Percentiles rank a stretch among this genome's conserved stretches.
Evolutionary conservation across 768 basidiomycete genomes (phyloP).

Genomic region (Hericium rajendrae): DNA sequence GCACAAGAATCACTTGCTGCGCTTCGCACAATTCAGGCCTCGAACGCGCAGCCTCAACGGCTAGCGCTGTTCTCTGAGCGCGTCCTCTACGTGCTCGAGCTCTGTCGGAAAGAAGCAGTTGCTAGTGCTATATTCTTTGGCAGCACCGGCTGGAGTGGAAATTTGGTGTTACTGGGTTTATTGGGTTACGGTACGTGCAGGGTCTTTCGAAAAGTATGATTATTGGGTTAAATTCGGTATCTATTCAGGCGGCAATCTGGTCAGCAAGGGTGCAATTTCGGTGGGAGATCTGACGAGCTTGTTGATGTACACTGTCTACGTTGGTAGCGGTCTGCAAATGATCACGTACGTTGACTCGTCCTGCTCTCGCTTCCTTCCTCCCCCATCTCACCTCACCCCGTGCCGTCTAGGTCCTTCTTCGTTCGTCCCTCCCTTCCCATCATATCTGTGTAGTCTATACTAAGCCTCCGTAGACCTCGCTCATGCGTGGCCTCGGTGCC

Average conservation of each 20-base stretch:
- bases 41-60: constrained; percentile 76
- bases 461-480: constrained; percentile 49
- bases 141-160: constrained; percentile 86
- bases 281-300: constrained; percentile 89
- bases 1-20: constrained; percentile 87
- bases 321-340: constrained; percentile 72
- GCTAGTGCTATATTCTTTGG: constrained; percentile 93
- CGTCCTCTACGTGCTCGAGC: constrained; percentile 53
- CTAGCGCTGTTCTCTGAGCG: constrained; percentile 62
- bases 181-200: constrained; percentile 72
- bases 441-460: not conserved
- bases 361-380: not conserved
- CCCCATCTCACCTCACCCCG: too few species aligned
- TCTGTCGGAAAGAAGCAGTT: constrained; percentile 80
- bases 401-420: constrained; percentile 10
- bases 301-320: constrained; percentile 85
- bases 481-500: constrained; percentile 96
- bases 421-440: constrained; percentile 2
- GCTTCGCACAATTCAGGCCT: constrained; percentile 84
- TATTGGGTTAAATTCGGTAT: too few species aligned
- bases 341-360: constrained; percentile 44
- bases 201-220: not conserved
- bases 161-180: constrained; percentile 79
- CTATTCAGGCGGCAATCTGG: constrained; percentile 73
- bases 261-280: constrained; percentile 78